These are phyloP conservation scores for Saccharomycopsis fermentans DNA, from an alignment of 805 yeast species.

Conservation along the genomic window DNA sequence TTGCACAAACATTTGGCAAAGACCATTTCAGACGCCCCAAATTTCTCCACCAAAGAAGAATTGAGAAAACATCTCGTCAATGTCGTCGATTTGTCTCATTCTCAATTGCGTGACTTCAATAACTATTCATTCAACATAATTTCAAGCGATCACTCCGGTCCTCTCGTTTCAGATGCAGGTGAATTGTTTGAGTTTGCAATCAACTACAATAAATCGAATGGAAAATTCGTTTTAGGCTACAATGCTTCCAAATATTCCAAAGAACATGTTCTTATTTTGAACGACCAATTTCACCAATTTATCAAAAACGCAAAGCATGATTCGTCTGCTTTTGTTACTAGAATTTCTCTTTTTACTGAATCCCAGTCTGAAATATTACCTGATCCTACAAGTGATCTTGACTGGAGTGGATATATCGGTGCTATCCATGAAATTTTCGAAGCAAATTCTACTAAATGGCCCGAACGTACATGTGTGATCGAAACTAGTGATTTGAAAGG, in stretches of 20 bases:
- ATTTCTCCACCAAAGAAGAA: slow-evolving; percentile 3
- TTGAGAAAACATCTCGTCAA: slow-evolving; percentile 4
- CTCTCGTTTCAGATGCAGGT: not conserved
- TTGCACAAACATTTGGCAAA: slow-evolving; percentile 3
- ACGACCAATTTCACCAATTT: slow-evolving; percentile 63
- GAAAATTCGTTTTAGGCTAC: slow-evolving; percentile 41
- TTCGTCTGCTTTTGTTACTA: slow-evolving; percentile 40
- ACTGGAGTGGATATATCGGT: slow-evolving; percentile 87
- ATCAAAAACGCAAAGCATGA: slow-evolving; percentile 28
- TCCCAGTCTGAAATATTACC: slow-evolving; percentile 58
- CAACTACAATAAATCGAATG: not conserved
- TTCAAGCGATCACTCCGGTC: not conserved
- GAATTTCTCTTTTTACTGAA: slow-evolving; percentile 58
- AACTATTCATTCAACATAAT: slow-evolving; percentile 13
- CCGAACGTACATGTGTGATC: slow-evolving; percentile 83
- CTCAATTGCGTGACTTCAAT: slow-evolving; percentile 16
- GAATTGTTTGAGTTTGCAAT: slow-evolving; percentile 15
- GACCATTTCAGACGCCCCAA: not conserved
- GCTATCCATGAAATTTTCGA: slow-evolving; percentile 95
- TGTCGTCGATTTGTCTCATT: slow-evolving; percentile 11
- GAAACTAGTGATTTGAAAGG: slow-evolving; percentile 73
- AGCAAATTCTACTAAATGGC: slow-evolving; percentile 72
- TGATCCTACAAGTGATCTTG: slow-evolving; percentile 77
- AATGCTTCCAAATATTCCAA: slow-evolving; percentile 66
- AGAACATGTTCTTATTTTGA: slow-evolving; percentile 55